Percentiles rank a stretch among this genome's conserved stretches.
phyloP scores from a whole-genome alignment of 2,329 filamentous ascomycete species.

The Fusarium verrucosum region DNA sequence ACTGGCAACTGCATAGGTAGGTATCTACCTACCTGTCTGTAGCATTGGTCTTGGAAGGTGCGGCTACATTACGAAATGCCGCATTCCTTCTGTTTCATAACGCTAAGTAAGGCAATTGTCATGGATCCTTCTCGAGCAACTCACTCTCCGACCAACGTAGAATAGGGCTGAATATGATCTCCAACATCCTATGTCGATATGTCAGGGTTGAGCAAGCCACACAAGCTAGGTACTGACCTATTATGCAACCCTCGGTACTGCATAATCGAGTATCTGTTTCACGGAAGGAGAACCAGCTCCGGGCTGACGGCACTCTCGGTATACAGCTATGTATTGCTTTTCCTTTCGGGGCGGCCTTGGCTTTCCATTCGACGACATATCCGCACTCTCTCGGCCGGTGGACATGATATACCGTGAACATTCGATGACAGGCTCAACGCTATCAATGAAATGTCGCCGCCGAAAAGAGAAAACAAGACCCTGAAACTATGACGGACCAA shows the following conservation, averaged over 20 bases:
- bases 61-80: constrained; percentile 15
- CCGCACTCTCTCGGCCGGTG: background rate
- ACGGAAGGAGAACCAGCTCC: constrained; percentile 13
- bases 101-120: background rate
- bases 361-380: background rate
- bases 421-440: background rate
- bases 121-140: background rate
- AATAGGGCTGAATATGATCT: constrained; percentile 10
- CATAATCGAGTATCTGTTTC: constrained; percentile 19
- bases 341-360: background rate
- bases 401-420: background rate
- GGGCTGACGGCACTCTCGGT: background rate
- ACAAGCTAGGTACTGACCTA: too few species aligned
- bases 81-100: constrained; percentile 12
- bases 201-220: constrained; percentile 17
- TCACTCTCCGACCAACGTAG: background rate
- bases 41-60: constrained; percentile 14
- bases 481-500: constrained; percentile 16
- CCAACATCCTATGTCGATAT: constrained; percentile 12
- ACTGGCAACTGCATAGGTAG: too few species aligned
- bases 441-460: background rate
- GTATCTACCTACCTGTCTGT: background rate
- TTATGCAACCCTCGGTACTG: constrained; percentile 16
- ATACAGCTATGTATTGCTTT: background rate
- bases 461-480: constrained; percentile 14